Evolutionary conservation across 2,329 filamentous ascomycete genomes (phyloP), one percentile per base, ranked within the genome.

Genomic region (Stromatinia cepivora): DNA sequence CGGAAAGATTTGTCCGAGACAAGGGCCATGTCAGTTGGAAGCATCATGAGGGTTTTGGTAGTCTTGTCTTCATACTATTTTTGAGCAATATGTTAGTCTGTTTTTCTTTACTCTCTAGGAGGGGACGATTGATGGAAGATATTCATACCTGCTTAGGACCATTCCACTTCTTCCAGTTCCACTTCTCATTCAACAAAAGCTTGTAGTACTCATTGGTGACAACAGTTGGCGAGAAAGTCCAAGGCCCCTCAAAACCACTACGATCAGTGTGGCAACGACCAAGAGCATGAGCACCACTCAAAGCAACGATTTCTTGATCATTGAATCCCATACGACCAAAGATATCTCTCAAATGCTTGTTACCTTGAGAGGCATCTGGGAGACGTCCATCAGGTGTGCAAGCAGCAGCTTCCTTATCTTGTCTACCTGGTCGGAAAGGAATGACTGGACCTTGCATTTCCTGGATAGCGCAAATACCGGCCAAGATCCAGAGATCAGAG

Each of bases 261-360:
- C 94, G 92, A 82, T 95, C 91, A 11, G 89, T 85, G 85, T 98
- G 95, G 73, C 92, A 96, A 74, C 94, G 92, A 72, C 94, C 94
- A 50, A 97, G 87, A 66, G 92, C 91, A 83, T 97, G 93, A 62
- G 91, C 93, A 75, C 93, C 93, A 34, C 86, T 85, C 66, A 98
- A 87, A 42, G 94, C 95, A 58, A 97, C 94, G 79, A 98, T 98
- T 82, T 97, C 94, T 78, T 92, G 92, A 83, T 99, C 94, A 81
- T 95, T 91, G 86, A 97, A 98, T 75, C 94, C 94, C 94, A 98
- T 98, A 79, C 94, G 93, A 81, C 89, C 88, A 82, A 98, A 99
- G 84, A 98, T 94, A 82, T 88, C 87, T 77, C 95, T 91, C 76
- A 98, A 87, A 83, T 98, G 94, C 78, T 89, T 87, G 72, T 89